A percentile compares a stretch with the other conserved stretches of the same genome.
Evolutionary conservation across 768 basidiomycete genomes (phyloP).

Genomic region (Boletus rubescentipes): DNA sequence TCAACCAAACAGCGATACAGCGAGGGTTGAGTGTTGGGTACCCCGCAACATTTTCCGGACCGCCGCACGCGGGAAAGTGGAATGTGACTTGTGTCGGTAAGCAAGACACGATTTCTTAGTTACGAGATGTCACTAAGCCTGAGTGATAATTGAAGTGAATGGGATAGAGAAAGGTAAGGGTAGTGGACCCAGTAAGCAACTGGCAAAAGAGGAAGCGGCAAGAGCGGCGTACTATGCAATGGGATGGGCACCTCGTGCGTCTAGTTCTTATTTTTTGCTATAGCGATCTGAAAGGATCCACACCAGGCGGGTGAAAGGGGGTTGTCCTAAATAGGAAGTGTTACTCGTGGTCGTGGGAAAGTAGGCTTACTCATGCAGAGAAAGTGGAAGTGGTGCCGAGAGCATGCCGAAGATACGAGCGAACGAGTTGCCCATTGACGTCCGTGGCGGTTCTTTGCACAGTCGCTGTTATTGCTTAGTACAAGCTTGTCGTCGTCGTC

Average conservation of each 20-base stretch:
- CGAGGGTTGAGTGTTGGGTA: constrained; percentile 64
- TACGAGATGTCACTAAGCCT: not conserved
- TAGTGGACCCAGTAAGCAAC: constrained; percentile 65
- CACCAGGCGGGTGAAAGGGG: constrained; percentile 21
- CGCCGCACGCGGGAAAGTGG: constrained; percentile 70
- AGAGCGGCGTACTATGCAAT: constrained; percentile 67
- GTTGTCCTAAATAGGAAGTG: constrained; percentile 21
- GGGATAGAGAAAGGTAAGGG: constrained; percentile 68
- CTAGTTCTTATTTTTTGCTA: not conserved
- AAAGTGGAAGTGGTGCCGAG: constrained; percentile 15
- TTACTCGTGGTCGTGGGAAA: constrained; percentile 19
- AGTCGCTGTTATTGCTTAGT: not conserved
- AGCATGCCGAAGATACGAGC: constrained; percentile 28
- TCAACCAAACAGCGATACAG: constrained; percentile 72
- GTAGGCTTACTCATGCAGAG: constrained; percentile 23
- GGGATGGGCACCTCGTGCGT: constrained; percentile 63
- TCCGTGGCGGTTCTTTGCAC: constrained; percentile 20
- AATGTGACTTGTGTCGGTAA: constrained; percentile 65
- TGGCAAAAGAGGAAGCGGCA: constrained; percentile 78
- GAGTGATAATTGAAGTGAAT: constrained; percentile 48
- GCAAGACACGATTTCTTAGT: constrained; percentile 24
- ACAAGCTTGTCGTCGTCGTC: not conserved
- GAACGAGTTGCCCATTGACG: constrained; percentile 16
- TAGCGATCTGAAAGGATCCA: not conserved
- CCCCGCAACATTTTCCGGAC: constrained; percentile 57